Evolutionary conservation across 129 eudicot genomes (phyloP).

Genomic region (Glebionis coronaria): DNA sequence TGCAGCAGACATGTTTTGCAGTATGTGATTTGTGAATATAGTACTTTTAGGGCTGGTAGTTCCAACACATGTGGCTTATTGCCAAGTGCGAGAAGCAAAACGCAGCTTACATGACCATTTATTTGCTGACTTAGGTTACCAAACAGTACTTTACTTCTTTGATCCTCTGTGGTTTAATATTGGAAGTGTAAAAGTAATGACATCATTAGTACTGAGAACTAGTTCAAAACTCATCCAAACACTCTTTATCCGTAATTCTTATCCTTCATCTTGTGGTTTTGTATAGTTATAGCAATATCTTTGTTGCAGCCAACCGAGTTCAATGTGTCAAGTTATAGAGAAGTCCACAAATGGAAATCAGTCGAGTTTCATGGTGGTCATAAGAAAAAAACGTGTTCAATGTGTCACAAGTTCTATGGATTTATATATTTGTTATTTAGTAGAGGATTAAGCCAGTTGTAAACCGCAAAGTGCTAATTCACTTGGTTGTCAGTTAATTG

Average conservation of each 20-base stretch:
- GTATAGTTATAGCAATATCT: slow-evolving; percentile 1
- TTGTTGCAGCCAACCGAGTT: slow-evolving; percentile 40
- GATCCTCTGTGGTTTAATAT: no score
- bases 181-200: not conserved
- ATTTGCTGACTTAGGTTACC: slow-evolving; percentile 40
- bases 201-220: not conserved
- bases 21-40: slow-evolving; percentile 48
- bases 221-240: not conserved
- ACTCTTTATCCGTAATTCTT: not conserved
- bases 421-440: not conserved
- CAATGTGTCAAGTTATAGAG: no score
- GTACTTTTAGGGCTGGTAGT: no score
- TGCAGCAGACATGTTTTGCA: no score
- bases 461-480: slow-evolving; percentile 25
- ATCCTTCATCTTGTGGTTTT: not conserved
- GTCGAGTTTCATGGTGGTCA: slow-evolving; percentile 39
- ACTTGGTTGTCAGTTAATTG: slow-evolving; percentile 13
- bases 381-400: slow-evolving; percentile 13
- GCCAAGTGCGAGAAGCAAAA: slow-evolving; percentile 58
- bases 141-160: no score
- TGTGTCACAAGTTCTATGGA: slow-evolving; percentile 10
- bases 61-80: no score
- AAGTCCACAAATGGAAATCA: no score
- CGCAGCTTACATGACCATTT: slow-evolving; percentile 41
- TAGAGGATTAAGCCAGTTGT: slow-evolving; percentile 18